Conservation (phyloP, 2,329 filamentous ascomycete genomes). For the Pseudocercospora musae region DNA sequence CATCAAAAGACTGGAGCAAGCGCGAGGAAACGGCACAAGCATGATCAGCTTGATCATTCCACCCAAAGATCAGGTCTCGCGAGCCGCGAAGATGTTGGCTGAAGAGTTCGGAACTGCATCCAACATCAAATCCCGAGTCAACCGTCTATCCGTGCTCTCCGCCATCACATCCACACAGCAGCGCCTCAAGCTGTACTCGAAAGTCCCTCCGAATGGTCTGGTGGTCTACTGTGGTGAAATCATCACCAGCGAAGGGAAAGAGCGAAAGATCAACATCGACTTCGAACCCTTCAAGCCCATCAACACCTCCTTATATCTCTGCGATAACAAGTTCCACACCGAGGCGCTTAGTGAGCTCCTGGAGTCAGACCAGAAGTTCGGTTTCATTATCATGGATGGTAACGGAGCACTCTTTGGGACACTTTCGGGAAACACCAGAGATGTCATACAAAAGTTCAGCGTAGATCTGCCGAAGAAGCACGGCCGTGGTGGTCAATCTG, state of each 20-base stretch:
- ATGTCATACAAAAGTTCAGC: constrained; percentile 95
- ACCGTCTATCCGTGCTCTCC: constrained; percentile 93
- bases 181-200: constrained; percentile 97
- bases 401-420: constrained; percentile 97
- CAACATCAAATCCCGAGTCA: constrained; percentile 99
- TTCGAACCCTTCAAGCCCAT: constrained; percentile 99
- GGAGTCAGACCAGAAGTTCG: constrained; percentile 98
- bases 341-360: constrained; percentile 95
- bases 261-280: constrained; percentile 99
- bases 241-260: constrained; percentile 95
- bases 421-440: constrained; percentile 92
- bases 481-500: constrained; percentile 99
- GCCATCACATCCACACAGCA: constrained; percentile 99
- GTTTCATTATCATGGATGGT: constrained; percentile 99
- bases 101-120: constrained; percentile 87
- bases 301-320: constrained; percentile 98
- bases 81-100: constrained; percentile 98
- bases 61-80: constrained; percentile 96
- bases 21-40: constrained; percentile 95
- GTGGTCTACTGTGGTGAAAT: constrained; percentile 99
- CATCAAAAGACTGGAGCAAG: constrained; percentile 96
- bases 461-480: constrained; percentile 99
- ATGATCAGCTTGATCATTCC: constrained; percentile 99
- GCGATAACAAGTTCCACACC: constrained; percentile 99
- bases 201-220: constrained; percentile 94